Evolutionary conservation across 352 stramenopile genomes (phyloP), one percentile per base, ranked within the genome.

Genomic region (Pythium rishiriense): DNA sequence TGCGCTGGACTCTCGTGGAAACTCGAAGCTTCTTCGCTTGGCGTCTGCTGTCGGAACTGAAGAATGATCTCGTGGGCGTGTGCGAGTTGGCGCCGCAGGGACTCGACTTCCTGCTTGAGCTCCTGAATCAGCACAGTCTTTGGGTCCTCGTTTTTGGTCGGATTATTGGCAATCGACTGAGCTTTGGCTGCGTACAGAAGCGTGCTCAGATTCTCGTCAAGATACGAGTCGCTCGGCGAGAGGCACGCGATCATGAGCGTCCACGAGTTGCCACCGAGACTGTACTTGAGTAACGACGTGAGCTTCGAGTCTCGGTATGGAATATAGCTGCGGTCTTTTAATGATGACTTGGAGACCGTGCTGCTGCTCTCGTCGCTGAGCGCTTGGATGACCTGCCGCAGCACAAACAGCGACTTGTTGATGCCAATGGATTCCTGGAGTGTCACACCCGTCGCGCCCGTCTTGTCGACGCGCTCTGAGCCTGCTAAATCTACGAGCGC

Each of bases 211-310:
- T 86, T 90, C 37, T 90, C 81, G 22, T 88, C 79, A 19, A 76
- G 21, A 53, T 75, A 78, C 19, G 65, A 61, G 41, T 87, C 77
- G 24, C 73, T 81, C 0, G 81, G 81, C n/a, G 77, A 87, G 4
- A 88, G 45, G 52, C 79, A 88, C 33, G 81, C 81, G 25, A 90
- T 75, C 77, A 90, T 87, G 46, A 90, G 71, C 54, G 81, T 90
- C 54, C 83, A 68, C 21, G 74, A 77, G 52, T 90, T 88, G 33
- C 81, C 81, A 2, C 81, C 77, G 3, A 90, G 68, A 58, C 68
- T 79, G 61, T 87, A 78, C 64, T 87, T 85, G 19, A 88, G 70
- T 41, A 88, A 59, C 26, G 72, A 81, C 24, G 79, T 88, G 29
- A 88, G 74, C 64, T 88, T 88, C 15, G 77, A 87, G 64, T 88